These are phyloP conservation scores for Gaertneriomyces semiglobifer DNA, from an alignment of 192 early-diverging fungal genomes.

Conservation along the genomic window DNA sequence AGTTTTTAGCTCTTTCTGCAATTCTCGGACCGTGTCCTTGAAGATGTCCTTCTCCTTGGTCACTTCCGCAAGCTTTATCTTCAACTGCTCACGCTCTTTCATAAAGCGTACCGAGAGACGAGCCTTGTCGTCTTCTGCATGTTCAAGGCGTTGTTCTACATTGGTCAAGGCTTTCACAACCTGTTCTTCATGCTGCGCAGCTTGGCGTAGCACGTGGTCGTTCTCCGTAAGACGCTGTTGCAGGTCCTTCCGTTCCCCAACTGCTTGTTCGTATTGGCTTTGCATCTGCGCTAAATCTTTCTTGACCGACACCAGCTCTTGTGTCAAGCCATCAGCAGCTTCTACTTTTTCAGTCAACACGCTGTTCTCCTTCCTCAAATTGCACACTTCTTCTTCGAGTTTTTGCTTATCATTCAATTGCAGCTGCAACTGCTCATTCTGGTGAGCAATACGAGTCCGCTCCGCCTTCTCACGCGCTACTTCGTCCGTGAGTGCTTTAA, in stretches of 20 bases:
- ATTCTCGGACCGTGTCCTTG: conserved; percentile 30
- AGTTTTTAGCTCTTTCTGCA: conserved; percentile 28
- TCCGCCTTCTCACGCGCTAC: conserved; percentile 2
- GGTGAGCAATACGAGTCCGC: not conserved
- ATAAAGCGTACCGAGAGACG: conserved; percentile 29
- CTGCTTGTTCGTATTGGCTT: too few relatives aligned
- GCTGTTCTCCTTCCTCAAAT: not conserved
- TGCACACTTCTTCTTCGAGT: not conserved
- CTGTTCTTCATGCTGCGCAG: too few relatives aligned
- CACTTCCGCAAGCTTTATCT: conserved; percentile 41
- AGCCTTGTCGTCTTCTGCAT: conserved; percentile 32
- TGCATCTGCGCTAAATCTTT: too few relatives aligned
- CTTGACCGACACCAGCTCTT: too few relatives aligned
- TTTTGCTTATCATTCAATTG: too few relatives aligned
- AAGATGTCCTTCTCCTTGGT: conserved; percentile 35
- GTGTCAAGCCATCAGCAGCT: not conserved
- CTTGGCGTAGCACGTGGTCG: too few relatives aligned
- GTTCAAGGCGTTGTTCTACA: conserved; percentile 12
- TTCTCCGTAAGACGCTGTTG: too few relatives aligned
- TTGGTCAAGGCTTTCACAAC: not conserved
- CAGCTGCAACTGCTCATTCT: too few relatives aligned
- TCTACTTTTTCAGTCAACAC: not conserved
- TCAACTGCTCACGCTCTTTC: conserved; percentile 44
- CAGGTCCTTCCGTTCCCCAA: too few relatives aligned
- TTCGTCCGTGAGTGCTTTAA: conserved; percentile 30